A percentile compares a stretch with the other conserved stretches of the same genome.
Conservation (phyloP, 768 basidiomycete species). For the Amyloporia xantha region DNA sequence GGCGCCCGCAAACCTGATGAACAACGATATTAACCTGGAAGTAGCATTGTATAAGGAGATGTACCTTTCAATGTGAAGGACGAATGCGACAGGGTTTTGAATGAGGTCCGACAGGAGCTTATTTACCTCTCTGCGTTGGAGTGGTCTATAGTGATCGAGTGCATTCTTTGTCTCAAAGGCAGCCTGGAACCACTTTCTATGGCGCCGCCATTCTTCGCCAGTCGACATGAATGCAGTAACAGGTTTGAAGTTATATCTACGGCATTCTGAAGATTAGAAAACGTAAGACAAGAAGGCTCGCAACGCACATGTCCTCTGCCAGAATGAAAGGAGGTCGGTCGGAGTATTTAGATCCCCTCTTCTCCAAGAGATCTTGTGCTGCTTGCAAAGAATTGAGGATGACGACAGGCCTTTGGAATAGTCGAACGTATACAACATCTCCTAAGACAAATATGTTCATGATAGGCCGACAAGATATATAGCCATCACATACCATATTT, state of each 20-base stretch:
- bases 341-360: constrained; percentile 17
- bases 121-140: constrained; percentile 18
- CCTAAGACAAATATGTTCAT: constrained; percentile 5
- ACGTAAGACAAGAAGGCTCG: neutral
- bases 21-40: neutral
- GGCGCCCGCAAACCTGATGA: constrained; percentile 23
- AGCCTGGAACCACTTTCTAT: constrained; percentile 4
- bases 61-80: constrained; percentile 12
- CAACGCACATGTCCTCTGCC: constrained; percentile 15
- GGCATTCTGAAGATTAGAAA: neutral
- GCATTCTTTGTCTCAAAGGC: neutral
- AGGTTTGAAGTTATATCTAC: neutral
- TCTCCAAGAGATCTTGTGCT: constrained; percentile 16
- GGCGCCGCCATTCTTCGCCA: constrained; percentile 5
- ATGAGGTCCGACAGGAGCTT: constrained; percentile 21
- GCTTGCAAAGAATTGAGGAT: constrained; percentile 9
- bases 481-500: constrained; percentile 17
- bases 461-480: neutral
- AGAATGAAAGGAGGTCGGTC: constrained; percentile 8
- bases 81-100: constrained; percentile 19
- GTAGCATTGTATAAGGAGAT: neutral
- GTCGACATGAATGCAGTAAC: neutral
- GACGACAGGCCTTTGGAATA: constrained; percentile 9
- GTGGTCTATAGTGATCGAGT: neutral
- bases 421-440: constrained; percentile 13